Conservation (phyloP, 768 basidiomycete species). For the Podaxis sp. region DNA sequence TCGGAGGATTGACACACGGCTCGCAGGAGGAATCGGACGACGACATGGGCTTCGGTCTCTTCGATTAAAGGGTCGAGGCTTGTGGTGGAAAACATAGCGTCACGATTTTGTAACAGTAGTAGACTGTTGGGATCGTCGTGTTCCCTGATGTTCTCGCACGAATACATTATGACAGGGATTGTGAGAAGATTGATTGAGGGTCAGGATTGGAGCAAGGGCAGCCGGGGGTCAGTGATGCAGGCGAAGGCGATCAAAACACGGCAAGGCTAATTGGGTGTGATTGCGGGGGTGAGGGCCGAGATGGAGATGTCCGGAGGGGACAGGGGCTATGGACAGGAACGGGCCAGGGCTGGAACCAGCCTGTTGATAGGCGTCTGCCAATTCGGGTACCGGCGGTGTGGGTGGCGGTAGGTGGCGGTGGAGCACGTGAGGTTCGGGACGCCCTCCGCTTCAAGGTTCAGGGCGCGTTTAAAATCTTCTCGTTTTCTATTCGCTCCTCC, state of each 20-base stretch:
- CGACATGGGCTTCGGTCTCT: conserved; percentile 99
- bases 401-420: conserved; percentile 6
- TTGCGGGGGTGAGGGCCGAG: not conserved
- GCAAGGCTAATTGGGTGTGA: conserved; percentile 2
- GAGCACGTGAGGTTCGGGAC: not conserved
- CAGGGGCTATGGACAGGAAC: conserved; percentile 7
- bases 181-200: conserved; percentile 2
- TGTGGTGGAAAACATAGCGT: conserved; percentile 2
- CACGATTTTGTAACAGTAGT: not conserved
- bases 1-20: conserved; percentile 13
- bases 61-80: conserved; percentile 63
- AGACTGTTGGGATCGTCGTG: not conserved
- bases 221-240: not conserved
- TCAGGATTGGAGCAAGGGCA: not conserved
- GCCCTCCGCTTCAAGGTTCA: not conserved
- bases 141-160: not conserved
- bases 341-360: conserved; percentile 1
- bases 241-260: not conserved
- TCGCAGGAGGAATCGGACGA: conserved; percentile 90
- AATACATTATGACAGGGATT: not conserved
- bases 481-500: not conserved
- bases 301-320: not conserved
- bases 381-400: conserved; percentile 10
- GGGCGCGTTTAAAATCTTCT: not conserved
- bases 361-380: not conserved